Conservation (phyloP, 2,329 filamentous ascomycete genomes). For the Polychaeton citri region DNA sequence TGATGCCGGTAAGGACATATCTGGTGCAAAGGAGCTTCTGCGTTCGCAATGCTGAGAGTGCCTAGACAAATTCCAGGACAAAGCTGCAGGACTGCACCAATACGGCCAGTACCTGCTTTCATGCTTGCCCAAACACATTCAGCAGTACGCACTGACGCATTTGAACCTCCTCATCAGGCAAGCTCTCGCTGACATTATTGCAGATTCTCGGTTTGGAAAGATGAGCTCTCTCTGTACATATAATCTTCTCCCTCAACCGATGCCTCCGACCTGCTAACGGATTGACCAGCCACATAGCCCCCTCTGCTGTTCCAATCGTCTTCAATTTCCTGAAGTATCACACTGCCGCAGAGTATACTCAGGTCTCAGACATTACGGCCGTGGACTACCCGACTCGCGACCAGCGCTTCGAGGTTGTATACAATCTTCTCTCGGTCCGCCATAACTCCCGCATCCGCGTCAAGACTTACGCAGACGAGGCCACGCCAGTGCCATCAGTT, state of each 20-base stretch:
- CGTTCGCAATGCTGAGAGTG: no score
- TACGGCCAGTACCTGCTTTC: constrained; percentile 97
- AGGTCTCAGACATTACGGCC: constrained; percentile 81
- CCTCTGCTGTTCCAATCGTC: constrained; percentile 76
- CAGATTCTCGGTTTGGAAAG: constrained; percentile 94
- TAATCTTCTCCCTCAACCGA: constrained; percentile 65
- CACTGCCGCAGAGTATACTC: constrained; percentile 92
- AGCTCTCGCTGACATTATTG: neutral
- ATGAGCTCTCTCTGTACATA: constrained; percentile 68
- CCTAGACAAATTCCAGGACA: constrained; percentile 75
- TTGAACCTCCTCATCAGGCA: neutral
- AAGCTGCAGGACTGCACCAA: constrained; percentile 75
- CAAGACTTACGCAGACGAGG: constrained; percentile 98
- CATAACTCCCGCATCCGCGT: constrained; percentile 95
- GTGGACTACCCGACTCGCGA: constrained; percentile 93
- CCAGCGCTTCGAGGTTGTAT: constrained; percentile 94
- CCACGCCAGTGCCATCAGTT: constrained; percentile 80
- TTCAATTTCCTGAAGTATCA: constrained; percentile 96
- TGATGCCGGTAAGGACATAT: constrained; percentile 40
- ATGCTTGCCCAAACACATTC: constrained; percentile 91
- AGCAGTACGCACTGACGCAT: constrained; percentile 45
- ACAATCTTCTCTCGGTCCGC: constrained; percentile 89
- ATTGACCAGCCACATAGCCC: constrained; percentile 58
- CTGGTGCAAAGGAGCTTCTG: neutral
- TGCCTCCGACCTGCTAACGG: constrained; percentile 93